Percentiles rank a stretch among this genome's conserved stretches.
These are phyloP conservation scores for Solanum pinnatisectum DNA, from an alignment of 257 asterid species.

Conservation along the genomic window DNA sequence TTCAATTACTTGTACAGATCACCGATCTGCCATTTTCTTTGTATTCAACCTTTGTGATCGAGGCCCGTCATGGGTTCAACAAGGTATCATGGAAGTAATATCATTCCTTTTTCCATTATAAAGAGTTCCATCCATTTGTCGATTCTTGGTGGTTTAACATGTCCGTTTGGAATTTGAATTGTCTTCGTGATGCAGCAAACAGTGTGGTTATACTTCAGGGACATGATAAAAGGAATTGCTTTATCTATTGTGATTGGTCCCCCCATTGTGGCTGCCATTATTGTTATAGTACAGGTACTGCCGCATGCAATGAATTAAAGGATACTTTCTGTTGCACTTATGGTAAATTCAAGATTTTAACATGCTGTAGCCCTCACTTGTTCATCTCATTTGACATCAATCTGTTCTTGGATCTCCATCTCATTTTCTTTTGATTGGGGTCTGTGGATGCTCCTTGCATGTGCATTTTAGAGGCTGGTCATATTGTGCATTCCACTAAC, in stretches of 20 bases:
- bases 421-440: not conserved
- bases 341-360: not conserved
- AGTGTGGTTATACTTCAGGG: constrained; percentile 71
- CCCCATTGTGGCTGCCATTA: constrained; percentile 94
- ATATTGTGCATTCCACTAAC: not conserved
- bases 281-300: constrained; percentile 81
- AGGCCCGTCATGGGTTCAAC: constrained; percentile 90
- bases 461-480: not conserved
- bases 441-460: not conserved
- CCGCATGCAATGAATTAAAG: not conserved
- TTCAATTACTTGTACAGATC: constrained; percentile 41
- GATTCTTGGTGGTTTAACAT: not conserved
- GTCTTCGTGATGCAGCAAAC: constrained; percentile 60
- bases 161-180: not conserved
- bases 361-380: constrained; percentile 1
- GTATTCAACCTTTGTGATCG: constrained; percentile 94
- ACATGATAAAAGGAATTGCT: constrained; percentile 75
- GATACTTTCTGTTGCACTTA: not conserved
- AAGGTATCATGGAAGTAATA: constrained; percentile 28
- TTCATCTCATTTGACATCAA: not conserved
- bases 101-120: not conserved
- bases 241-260: constrained; percentile 74
- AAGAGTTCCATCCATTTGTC: not conserved
- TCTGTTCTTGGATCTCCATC: not conserved
- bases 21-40: constrained; percentile 91